A percentile compares a stretch with the other conserved stretches of the same genome.
These are phyloP conservation scores for Cryphonectria radicalis DNA, from an alignment of 2,329 filamentous ascomycete genomes.

Conservation along the genomic window DNA sequence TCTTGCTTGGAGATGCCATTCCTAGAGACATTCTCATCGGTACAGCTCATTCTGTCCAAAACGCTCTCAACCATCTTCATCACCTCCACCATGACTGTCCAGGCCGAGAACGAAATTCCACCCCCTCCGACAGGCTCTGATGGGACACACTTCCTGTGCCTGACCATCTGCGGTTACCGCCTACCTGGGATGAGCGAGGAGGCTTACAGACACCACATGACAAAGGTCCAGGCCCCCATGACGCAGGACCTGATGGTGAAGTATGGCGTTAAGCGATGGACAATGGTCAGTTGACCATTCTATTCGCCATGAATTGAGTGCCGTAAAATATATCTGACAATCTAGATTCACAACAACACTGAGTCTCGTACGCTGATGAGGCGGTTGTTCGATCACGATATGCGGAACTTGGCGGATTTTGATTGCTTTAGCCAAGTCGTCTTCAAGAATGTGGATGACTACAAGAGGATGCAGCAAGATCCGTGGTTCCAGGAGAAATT, in stretches of 20 bases:
- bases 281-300: constrained; percentile 38
- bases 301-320: background rate
- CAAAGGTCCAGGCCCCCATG: constrained; percentile 49
- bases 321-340: constrained; percentile 1
- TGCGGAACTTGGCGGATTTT: constrained; percentile 53
- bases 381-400: constrained; percentile 49
- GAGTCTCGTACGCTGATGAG: constrained; percentile 45
- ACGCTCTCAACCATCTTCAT: background rate
- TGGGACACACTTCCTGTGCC: constrained; percentile 42
- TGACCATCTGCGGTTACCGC: constrained; percentile 54
- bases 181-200: constrained; percentile 53
- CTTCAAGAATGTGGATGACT: constrained; percentile 50
- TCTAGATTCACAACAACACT: constrained; percentile 47
- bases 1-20: background rate
- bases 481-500: constrained; percentile 52
- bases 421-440: constrained; percentile 56
- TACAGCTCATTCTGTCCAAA: background rate
- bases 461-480: constrained; percentile 53
- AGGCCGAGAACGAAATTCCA: background rate
- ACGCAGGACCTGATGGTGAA: constrained; percentile 53
- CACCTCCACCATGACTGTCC: background rate
- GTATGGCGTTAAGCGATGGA: constrained; percentile 53
- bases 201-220: constrained; percentile 53
- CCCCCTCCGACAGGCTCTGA: background rate
- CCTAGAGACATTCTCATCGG: background rate